phyloP scores from a whole-genome alignment of 1,284 basidiomycete species.

The Trametes polyzona region DNA sequence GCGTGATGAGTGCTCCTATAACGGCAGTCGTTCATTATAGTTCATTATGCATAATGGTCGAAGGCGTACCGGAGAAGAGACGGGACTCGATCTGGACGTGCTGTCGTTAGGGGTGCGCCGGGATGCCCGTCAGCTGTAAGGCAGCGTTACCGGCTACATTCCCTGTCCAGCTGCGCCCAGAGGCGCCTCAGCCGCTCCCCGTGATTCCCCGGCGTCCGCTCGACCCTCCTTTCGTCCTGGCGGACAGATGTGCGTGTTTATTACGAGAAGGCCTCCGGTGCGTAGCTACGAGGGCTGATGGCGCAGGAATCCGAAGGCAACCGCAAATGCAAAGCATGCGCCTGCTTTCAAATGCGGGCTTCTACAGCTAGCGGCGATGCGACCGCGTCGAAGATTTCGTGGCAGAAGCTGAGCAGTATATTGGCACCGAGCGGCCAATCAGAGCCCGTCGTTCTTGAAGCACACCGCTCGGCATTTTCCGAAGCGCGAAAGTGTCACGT shows the following conservation, averaged over 20 bases:
- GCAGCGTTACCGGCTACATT: neutral
- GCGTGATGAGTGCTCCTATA: neutral
- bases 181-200: neutral
- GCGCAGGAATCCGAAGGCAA: neutral
- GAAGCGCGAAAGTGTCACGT: constrained; percentile 14
- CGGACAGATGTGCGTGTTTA: constrained; percentile 1
- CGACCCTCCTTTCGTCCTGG: neutral
- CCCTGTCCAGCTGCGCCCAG: neutral
- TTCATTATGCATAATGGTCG: constrained; percentile 21
- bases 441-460: constrained; percentile 7
- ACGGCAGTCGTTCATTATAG: constrained; percentile 14
- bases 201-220: neutral
- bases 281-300: constrained; percentile 3
- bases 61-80: constrained; percentile 11
- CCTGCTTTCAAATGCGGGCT: neutral
- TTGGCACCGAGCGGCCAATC: neutral
- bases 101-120: constrained; percentile 11
- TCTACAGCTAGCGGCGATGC: constrained; percentile 2
- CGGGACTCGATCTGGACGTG: neutral
- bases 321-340: neutral
- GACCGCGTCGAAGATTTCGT: neutral
- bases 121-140: constrained; percentile 7
- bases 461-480: neutral
- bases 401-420: neutral
- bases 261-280: constrained; percentile 4